A percentile compares a stretch with the other conserved stretches of the same genome.
phyloP scores from a whole-genome alignment of 768 basidiomycete genomes.

The Filobasidium wieringae region DNA sequence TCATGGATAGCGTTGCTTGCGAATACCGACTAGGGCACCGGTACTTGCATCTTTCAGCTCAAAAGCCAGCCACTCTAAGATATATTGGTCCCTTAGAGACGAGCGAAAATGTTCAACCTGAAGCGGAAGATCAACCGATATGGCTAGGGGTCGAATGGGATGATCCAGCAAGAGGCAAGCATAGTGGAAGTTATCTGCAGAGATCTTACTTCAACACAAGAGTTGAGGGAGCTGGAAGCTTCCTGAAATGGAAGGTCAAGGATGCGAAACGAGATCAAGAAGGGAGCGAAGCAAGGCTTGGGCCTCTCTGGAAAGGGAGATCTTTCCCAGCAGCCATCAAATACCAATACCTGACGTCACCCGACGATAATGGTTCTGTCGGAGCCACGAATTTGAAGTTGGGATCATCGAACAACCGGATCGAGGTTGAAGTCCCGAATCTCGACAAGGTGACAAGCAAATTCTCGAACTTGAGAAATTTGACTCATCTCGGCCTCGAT shows the following conservation, averaged over 20 bases:
- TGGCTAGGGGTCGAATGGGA: constrained; percentile 99
- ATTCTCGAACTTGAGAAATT: constrained; percentile 51
- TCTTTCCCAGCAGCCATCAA: constrained; percentile 65
- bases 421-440: constrained; percentile 74
- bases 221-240: constrained; percentile 25
- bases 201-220: constrained; percentile 54
- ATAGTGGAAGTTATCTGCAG: constrained; percentile 69
- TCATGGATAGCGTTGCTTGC: too few relatives aligned
- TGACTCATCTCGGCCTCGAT: constrained; percentile 74
- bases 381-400: constrained; percentile 44
- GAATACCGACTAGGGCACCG: too few relatives aligned
- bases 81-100: too few relatives aligned
- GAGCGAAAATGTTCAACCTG: too few relatives aligned
- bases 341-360: constrained; percentile 51
- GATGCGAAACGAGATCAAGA: not conserved
- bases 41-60: too few relatives aligned
- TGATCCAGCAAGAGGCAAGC: constrained; percentile 68
- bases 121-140: constrained; percentile 9
- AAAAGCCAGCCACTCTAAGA: too few relatives aligned
- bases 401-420: constrained; percentile 69
- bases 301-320: constrained; percentile 22
- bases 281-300: not conserved
- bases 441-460: constrained; percentile 55
- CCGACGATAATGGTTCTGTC: not conserved
- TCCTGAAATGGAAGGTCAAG: constrained; percentile 19